Conservation (phyloP, 352 stramenopile genomes). For the Phytophthora rubi region DNA sequence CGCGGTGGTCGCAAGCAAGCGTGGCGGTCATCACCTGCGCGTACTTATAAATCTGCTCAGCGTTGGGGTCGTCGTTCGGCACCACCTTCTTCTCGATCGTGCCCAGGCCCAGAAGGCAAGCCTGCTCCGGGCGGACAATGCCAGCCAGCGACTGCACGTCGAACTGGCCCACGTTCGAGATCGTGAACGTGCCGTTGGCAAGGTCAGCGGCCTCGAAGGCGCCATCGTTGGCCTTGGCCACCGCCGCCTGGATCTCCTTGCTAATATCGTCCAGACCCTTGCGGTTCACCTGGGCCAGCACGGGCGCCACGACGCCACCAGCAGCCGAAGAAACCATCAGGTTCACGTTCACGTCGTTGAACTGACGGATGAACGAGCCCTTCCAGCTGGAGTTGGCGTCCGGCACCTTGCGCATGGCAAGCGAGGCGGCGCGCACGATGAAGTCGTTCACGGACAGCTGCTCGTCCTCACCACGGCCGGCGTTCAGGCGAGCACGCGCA, state of each 20-base stretch:
- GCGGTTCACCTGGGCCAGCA: conserved; percentile 89
- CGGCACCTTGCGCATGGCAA: conserved; percentile 97
- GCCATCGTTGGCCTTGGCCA: conserved; percentile 44
- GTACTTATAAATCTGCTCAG: conserved; percentile 89
- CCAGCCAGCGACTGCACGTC: conserved; percentile 94
- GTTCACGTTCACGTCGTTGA: conserved; percentile 96
- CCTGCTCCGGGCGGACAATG: conserved; percentile 94
- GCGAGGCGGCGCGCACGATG: conserved; percentile 95
- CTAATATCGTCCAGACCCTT: conserved; percentile 65
- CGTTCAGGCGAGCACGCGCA: conserved; percentile 91
- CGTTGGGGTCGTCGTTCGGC: conserved; percentile 84
- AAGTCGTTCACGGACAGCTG: conserved; percentile 99
- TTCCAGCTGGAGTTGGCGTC: conserved; percentile 91
- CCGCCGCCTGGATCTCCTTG: conserved; percentile 56
- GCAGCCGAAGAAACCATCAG: conserved; percentile 73
- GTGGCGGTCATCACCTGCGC: conserved; percentile 95
- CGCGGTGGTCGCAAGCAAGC: conserved; percentile 97
- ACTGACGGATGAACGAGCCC: conserved; percentile 94
- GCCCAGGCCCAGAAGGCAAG: conserved; percentile 94
- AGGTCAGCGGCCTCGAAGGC: conserved; percentile 58
- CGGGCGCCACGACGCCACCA: conserved; percentile 95
- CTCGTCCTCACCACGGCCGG: conserved; percentile 90
- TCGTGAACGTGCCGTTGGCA: conserved; percentile 94
- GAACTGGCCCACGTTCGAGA: conserved; percentile 98
- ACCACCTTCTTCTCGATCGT: conserved; percentile 96